These are phyloP conservation scores for Ceratocystis smalleyi DNA, from an alignment of 2,329 filamentous ascomycete genomes.

Conservation along the genomic window DNA sequence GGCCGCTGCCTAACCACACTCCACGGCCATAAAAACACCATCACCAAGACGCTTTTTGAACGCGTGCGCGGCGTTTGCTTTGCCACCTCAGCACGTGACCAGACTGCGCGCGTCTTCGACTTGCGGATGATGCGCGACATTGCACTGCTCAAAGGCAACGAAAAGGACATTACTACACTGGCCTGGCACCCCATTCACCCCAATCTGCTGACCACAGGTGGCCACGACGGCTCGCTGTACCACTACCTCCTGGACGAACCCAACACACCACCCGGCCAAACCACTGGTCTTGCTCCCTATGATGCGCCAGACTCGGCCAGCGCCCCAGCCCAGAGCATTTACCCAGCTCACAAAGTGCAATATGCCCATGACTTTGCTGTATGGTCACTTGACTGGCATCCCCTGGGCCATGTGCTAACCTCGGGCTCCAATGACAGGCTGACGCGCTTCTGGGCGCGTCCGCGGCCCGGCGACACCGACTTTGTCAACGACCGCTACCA, in stretches of 20 bases:
- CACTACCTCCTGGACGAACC: constrained; percentile 95
- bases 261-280: constrained; percentile 61
- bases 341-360: constrained; percentile 72
- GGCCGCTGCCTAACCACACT: constrained; percentile 82
- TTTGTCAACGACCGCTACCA: constrained; percentile 85
- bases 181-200: constrained; percentile 89
- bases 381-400: constrained; percentile 97
- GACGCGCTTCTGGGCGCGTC: constrained; percentile 89
- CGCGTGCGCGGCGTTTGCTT: constrained; percentile 68
- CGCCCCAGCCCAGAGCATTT: constrained; percentile 76
- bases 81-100: constrained; percentile 83
- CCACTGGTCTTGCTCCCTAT: constrained; percentile 63
- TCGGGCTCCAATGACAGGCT: constrained; percentile 94
- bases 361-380: constrained; percentile 90
- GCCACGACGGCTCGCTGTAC: constrained; percentile 74
- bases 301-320: constrained; percentile 66
- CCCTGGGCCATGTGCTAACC: constrained; percentile 83
- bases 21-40: constrained; percentile 93
- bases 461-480: constrained; percentile 72
- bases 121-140: constrained; percentile 97
- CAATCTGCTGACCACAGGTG: constrained; percentile 77
- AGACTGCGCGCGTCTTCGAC: constrained; percentile 86
- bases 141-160: constrained; percentile 79
- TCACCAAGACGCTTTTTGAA: constrained; percentile 85
- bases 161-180: constrained; percentile 87